A percentile compares a stretch with the other conserved stretches of the same genome.
phyloP scores from a whole-genome alignment of 208 protist genomes.

The Giardia muris region DNA sequence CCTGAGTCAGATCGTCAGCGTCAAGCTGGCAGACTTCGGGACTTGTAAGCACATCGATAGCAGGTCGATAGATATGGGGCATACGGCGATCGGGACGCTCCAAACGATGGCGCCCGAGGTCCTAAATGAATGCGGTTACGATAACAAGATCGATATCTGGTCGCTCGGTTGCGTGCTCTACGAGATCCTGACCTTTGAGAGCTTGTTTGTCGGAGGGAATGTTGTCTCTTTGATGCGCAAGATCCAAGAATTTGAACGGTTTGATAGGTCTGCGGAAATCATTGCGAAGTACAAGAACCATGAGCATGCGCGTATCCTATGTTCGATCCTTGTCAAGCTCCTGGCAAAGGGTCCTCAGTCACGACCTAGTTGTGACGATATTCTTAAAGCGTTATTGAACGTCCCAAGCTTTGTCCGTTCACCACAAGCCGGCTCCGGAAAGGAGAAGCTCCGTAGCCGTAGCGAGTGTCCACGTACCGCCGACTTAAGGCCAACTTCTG shows the following conservation, averaged over 20 bases:
- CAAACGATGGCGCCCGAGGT: slow-evolving; percentile 52
- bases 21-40: neutral
- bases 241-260: neutral
- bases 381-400: neutral
- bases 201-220: neutral
- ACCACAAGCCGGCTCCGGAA: neutral
- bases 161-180: slow-evolving; percentile 19
- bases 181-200: neutral
- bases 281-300: neutral
- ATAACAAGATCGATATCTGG: slow-evolving; percentile 50
- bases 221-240: neutral
- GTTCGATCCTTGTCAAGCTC: neutral
- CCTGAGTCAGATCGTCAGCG: neutral
- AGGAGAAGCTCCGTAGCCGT: neutral
- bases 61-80: neutral
- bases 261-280: neutral
- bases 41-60: neutral
- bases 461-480: neutral
- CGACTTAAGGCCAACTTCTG: neutral
- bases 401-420: neutral
- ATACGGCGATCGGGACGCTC: neutral
- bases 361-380: neutral
- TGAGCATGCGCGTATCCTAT: neutral
- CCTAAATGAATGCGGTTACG: slow-evolving; percentile 63
- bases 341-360: neutral